Evolutionary conservation across 2,329 filamentous ascomycete genomes (phyloP).

Genomic region (Ramichloridium luteum): DNA sequence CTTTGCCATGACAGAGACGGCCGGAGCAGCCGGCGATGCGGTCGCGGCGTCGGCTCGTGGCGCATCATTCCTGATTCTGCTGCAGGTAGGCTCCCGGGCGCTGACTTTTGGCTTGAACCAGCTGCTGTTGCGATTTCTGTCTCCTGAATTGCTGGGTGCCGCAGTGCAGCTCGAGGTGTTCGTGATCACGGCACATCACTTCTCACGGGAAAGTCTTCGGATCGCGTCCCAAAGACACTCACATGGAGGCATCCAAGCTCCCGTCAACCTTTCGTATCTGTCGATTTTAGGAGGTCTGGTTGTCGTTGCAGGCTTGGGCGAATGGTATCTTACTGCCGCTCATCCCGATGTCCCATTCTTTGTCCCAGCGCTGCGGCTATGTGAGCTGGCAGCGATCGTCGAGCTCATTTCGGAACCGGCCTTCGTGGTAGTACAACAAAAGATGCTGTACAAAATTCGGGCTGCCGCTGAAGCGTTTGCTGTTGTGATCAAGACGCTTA

Average conservation of each 20-base stretch:
- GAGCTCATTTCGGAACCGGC: constrained; percentile 80
- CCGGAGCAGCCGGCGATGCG: constrained; percentile 20
- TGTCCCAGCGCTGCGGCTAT: constrained; percentile 40
- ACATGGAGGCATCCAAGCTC: constrained; percentile 49
- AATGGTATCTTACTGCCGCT: constrained; percentile 50
- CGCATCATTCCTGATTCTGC: constrained; percentile 72
- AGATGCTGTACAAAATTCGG: constrained; percentile 65
- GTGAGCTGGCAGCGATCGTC: constrained; percentile 47
- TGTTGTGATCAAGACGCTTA: constrained; percentile 62
- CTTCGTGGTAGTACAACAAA: constrained; percentile 77
- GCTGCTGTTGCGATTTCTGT: constrained; percentile 74
- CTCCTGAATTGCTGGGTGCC: constrained; percentile 70
- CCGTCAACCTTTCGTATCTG: constrained; percentile 81
- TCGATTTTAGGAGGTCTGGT: constrained; percentile 56
- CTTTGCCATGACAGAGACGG: not conserved
- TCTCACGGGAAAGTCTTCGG: constrained; percentile 79
- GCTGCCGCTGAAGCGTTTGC: constrained; percentile 74
- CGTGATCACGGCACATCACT: constrained; percentile 86
- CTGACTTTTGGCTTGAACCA: constrained; percentile 90
- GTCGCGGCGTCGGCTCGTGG: constrained; percentile 48
- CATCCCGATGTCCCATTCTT: constrained; percentile 51
- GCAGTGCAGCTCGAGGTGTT: constrained; percentile 87
- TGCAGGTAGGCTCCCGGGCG: constrained; percentile 77
- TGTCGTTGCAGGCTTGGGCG: constrained; percentile 45
- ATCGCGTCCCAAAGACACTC: constrained; percentile 72